phyloP scores from a whole-genome alignment of 768 basidiomycete species.

The Amanita jacksonii region DNA sequence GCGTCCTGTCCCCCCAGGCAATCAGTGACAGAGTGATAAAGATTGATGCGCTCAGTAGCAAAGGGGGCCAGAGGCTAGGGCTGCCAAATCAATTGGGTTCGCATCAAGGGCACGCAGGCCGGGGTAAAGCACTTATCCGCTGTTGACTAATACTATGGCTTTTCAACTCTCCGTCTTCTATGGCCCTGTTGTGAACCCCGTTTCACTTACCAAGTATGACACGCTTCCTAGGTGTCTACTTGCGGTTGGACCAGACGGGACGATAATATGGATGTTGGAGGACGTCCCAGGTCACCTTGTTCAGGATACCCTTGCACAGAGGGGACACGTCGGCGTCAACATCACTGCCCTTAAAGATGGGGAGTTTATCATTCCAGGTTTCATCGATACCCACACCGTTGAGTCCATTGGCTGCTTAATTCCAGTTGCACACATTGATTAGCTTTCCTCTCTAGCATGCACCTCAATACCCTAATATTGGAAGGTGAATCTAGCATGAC shows the following conservation, averaged over 20 bases:
- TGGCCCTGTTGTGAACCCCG: constrained; percentile 50
- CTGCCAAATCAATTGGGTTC: no score
- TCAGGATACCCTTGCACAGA: constrained; percentile 38
- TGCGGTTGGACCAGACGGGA: constrained; percentile 33
- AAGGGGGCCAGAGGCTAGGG: no score
- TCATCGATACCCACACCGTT: constrained; percentile 90
- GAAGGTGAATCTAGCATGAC: constrained; percentile 32
- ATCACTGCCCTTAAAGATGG: constrained; percentile 36
- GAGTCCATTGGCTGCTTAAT: constrained; percentile 16
- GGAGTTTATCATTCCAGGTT: constrained; percentile 77
- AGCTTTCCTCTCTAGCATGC: constrained; percentile 45
- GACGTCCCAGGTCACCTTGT: constrained; percentile 41
- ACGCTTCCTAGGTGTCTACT: constrained; percentile 46
- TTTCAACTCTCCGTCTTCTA: constrained; percentile 27
- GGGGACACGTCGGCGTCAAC: constrained; percentile 38
- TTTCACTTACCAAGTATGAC: constrained; percentile 29
- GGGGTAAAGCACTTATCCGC: neutral
- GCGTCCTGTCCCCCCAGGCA: no score
- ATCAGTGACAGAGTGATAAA: no score
- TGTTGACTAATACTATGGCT: neutral
- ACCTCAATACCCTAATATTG: constrained; percentile 69
- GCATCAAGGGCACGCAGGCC: no score
- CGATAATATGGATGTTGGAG: constrained; percentile 64
- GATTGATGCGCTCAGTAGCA: no score
- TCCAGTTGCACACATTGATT: neutral